A percentile compares a stretch with the other conserved stretches of the same genome.
Evolutionary conservation across 1,284 basidiomycete species (phyloP).

Genomic region (Grifola frondosa): DNA sequence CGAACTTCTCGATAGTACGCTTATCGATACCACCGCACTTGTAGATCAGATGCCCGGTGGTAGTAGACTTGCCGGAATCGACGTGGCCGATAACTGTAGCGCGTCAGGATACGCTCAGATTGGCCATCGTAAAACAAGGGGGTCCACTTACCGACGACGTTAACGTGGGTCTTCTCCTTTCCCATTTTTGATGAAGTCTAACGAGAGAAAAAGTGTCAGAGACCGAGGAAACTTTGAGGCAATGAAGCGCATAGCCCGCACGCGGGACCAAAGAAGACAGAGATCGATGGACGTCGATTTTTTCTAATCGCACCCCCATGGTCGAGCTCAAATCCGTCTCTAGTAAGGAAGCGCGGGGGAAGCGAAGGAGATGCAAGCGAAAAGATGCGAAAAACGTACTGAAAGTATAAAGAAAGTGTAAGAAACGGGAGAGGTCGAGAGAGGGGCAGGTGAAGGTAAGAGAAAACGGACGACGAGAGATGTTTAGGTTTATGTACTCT

Average conservation of each 20-base stretch:
- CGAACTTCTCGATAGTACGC: slow-evolving; percentile 99
- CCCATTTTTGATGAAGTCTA: slow-evolving; percentile 70
- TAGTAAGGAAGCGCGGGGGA: slow-evolving; percentile 20
- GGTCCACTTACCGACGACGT: slow-evolving; percentile 78
- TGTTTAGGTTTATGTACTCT: slow-evolving; percentile 38
- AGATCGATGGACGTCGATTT: too few relatives aligned
- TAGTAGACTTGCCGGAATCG: slow-evolving; percentile 99
- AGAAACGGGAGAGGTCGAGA: slow-evolving; percentile 30
- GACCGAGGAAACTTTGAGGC: too few relatives aligned
- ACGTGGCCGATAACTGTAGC: slow-evolving; percentile 90
- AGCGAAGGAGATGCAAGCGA: slow-evolving; percentile 6
- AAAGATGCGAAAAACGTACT: slow-evolving; percentile 22
- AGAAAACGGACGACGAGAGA: slow-evolving; percentile 29
- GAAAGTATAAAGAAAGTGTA: slow-evolving; percentile 34
- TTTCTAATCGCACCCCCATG: too few relatives aligned
- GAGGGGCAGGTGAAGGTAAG: slow-evolving; percentile 35
- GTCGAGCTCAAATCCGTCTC: too few relatives aligned
- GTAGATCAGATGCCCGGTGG: slow-evolving; percentile 99
- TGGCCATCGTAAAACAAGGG: neutral
- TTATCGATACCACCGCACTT: slow-evolving; percentile 99
- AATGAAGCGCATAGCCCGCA: too few relatives aligned
- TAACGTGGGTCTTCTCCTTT: slow-evolving; percentile 88
- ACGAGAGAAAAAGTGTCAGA: slow-evolving; percentile 26
- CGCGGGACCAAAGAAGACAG: too few relatives aligned
- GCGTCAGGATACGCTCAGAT: slow-evolving; percentile 10